Conservation (phyloP, 2,329 filamentous ascomycete genomes). For the Tricladium varicosporioides region DNA sequence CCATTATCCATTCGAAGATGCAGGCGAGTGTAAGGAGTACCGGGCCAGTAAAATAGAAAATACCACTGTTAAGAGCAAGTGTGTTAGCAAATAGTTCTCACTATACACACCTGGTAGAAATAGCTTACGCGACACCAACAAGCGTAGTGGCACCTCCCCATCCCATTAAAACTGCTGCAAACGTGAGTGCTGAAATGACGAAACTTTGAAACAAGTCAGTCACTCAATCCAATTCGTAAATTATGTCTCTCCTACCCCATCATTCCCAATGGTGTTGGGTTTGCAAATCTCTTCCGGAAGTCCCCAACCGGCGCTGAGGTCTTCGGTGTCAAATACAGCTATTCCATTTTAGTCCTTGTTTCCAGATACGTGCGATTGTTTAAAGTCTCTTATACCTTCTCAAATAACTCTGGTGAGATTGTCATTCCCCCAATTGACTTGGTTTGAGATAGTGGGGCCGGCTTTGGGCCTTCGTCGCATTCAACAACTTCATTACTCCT, state of each 20-base stretch:
- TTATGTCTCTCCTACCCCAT: constrained; percentile 17
- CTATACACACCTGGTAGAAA: background rate
- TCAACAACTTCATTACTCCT: too few species aligned
- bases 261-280: constrained; percentile 25
- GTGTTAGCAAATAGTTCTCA: background rate
- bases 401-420: constrained; percentile 26
- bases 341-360: background rate
- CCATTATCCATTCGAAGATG: constrained; percentile 53
- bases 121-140: constrained; percentile 20
- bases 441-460: constrained; percentile 5
- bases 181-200: constrained; percentile 35
- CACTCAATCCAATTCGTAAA: background rate
- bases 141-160: constrained; percentile 25
- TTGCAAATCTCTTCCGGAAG: constrained; percentile 23
- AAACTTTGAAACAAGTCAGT: constrained; percentile 27
- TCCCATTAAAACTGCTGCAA: constrained; percentile 21
- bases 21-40: constrained; percentile 45
- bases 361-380: background rate
- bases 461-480: too few species aligned
- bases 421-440: constrained; percentile 21
- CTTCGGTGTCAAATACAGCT: constrained; percentile 26
- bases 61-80: constrained; percentile 14
- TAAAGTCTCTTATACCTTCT: constrained; percentile 17
- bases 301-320: constrained; percentile 13
- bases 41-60: constrained; percentile 38